Base-by-base conservation (phyloP, 148 eudicot genomes). In the Amaranthus hypochondriacus region DNA sequence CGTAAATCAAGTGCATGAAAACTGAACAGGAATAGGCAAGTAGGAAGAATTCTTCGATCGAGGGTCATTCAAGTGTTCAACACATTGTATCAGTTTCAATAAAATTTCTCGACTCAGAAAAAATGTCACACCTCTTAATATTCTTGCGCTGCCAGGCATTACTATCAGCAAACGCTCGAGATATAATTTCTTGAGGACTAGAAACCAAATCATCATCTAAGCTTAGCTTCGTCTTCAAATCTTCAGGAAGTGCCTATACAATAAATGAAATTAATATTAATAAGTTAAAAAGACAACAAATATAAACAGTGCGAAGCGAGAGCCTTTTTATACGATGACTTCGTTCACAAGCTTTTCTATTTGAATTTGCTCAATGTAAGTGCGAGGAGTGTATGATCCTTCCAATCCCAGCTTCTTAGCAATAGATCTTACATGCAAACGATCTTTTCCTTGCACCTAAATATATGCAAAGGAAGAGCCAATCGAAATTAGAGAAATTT, bases 381-480 rank as follows among this genome's bases (percentile, higher is more conserved):
- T 89, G 65, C 96, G 97, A 47, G 98, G 96, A 73, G 87, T 82
- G 76, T 89, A 94, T 49, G 98, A 83, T 51, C 98, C 98, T 54
- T 94, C 96, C 84, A 91, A 83, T 49, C 85, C 98, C 79, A 94
- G 88, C 80, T 91, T 87, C 68, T 89, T 90, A 9, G 98, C 98
- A 52, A 80, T 84, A 74, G 48, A 43, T 78, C 88, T 85, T 53
- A 94, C 98, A 71, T 81, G 63, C 71, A 78, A 71, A 56, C 97
- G 91, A 56, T 94, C 98, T 86, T 81, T 91, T 69, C 98, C 98
- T 87, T 91, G 97, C 76, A 94, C 96, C 98, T 94, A 65, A 54
- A 61, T 42, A 6, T 43, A 59, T 1, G 39, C 3, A 7, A 50
- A 12, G 13, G 1, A 39, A 28, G 39, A 51, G 68, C 5, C 7